A percentile compares a stretch with the other conserved stretches of the same genome.
Conservation (phyloP, 768 basidiomycete genomes). For the Tubosaeta brunneosetosa region DNA sequence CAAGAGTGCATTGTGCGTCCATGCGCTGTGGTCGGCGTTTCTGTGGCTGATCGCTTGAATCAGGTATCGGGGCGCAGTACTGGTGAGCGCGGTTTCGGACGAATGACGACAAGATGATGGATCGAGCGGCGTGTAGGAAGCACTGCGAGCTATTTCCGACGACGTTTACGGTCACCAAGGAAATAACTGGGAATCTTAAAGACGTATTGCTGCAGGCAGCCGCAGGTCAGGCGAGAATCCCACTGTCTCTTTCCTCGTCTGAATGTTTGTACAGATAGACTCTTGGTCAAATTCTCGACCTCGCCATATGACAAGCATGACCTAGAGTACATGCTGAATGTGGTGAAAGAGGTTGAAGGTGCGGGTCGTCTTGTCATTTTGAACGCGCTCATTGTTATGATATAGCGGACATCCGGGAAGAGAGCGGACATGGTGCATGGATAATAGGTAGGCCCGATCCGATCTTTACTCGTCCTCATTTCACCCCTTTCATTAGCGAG, state of each 20-base stretch:
- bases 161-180: slow-evolving; percentile 16
- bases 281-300: slow-evolving; percentile 31
- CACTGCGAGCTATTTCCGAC: slow-evolving; percentile 31
- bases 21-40: not conserved
- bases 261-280: slow-evolving; percentile 16
- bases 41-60: not conserved
- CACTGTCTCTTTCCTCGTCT: not conserved
- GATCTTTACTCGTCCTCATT: not conserved
- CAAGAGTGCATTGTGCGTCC: slow-evolving; percentile 23
- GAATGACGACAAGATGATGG: not conserved
- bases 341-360: slow-evolving; percentile 29
- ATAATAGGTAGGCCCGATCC: slow-evolving; percentile 17
- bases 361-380: not conserved
- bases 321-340: slow-evolving; percentile 23
- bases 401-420: slow-evolving; percentile 9
- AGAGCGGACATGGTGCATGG: slow-evolving; percentile 19
- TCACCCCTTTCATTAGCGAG: slow-evolving; percentile 17
- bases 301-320: slow-evolving; percentile 24
- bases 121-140: slow-evolving; percentile 13
- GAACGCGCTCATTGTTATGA: not conserved
- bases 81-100: slow-evolving; percentile 16
- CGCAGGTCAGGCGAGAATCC: slow-evolving; percentile 16
- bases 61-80: slow-evolving; percentile 28
- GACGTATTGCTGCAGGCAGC: slow-evolving; percentile 25
- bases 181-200: slow-evolving; percentile 17